Evolutionary conservation across 2,329 filamentous ascomycete genomes (phyloP), one percentile per base, ranked within the genome.

Genomic region (Fusarium sp.): DNA sequence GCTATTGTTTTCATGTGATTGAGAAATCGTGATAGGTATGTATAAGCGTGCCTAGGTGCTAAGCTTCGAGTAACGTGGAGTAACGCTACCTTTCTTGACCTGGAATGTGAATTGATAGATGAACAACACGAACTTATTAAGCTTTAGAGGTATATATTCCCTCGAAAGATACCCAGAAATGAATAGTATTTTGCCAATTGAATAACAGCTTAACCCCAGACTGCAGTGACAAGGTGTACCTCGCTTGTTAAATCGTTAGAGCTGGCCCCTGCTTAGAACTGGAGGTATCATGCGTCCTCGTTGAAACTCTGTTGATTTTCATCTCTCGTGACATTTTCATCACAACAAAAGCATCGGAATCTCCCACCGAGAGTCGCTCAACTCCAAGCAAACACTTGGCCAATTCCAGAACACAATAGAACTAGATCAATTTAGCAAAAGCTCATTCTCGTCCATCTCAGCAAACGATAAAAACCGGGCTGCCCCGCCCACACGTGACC

Each of bases 401-500:
- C 64, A 65, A 24, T 63, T 53, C 51, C n/a, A 72, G 24, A 35
- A 68, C 36, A 48, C 20, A 17, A 55, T 55, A 30, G 51, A 45
- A 45, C 28, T 58, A 66, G 41, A 48, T 58, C 54, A 44, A 8
- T 58, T 39, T 51, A 59, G 47, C 59, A 39, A 61, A 58, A 41
- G 45, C 50, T 48, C 55, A 36, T 50, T 39, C 28, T 59, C 53
- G 13, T 51, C 24, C 56, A 50, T 36, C 22, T 61, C 71, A 62
- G 32, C 64, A 55, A 53, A 55, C 39, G 48, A 69, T 61, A 32
- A 59, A 71, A 70, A 60, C 55, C 64, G 66, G 63, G 68, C 62
- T 79, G 77, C 80, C 80, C 80, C 79, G 77, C 79, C 69, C 63
- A 75, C 81, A 82, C 81, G 81, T 83, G 81, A 82, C 75, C 69